phyloP scores from a whole-genome alignment of 495 filamentous ascomycete genomes.

The Pseudevernia furfuracea region DNA sequence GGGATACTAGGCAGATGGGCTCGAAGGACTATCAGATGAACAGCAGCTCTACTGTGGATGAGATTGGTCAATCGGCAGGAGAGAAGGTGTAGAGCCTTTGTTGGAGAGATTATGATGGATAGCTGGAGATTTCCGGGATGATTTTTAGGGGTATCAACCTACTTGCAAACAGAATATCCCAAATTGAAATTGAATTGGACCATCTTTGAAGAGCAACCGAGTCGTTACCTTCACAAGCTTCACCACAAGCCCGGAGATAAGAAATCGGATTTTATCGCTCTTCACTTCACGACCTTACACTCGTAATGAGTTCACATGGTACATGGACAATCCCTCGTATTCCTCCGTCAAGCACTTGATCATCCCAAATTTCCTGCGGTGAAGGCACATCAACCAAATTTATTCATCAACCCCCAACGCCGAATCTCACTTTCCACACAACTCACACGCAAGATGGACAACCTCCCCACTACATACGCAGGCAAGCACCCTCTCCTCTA shows the following conservation, averaged over 20 bases:
- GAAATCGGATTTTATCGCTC: not conserved
- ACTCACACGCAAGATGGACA: constrained; percentile 36
- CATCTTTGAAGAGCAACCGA: too few relatives aligned
- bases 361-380: not conserved
- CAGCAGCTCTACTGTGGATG: constrained; percentile 20
- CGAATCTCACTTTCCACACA: not conserved
- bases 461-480: constrained; percentile 49
- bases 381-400: not conserved
- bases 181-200: not conserved
- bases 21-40: constrained; percentile 28
- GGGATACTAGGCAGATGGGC: constrained; percentile 63
- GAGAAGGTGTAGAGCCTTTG: not conserved
- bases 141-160: not conserved
- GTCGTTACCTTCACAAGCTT: not conserved
- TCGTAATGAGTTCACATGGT: not conserved
- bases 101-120: not conserved
- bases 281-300: too few relatives aligned
- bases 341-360: not conserved
- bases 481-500: constrained; percentile 33
- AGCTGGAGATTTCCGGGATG: not conserved
- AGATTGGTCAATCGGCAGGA: constrained; percentile 1
- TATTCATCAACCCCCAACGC: not conserved
- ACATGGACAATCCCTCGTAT: not conserved
- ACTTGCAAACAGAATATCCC: constrained; percentile 7
- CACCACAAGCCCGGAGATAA: not conserved